These are phyloP conservation scores for Hsuehochloa calcarea DNA, from an alignment of 176 grass and related monocot species.

Conservation along the genomic window DNA sequence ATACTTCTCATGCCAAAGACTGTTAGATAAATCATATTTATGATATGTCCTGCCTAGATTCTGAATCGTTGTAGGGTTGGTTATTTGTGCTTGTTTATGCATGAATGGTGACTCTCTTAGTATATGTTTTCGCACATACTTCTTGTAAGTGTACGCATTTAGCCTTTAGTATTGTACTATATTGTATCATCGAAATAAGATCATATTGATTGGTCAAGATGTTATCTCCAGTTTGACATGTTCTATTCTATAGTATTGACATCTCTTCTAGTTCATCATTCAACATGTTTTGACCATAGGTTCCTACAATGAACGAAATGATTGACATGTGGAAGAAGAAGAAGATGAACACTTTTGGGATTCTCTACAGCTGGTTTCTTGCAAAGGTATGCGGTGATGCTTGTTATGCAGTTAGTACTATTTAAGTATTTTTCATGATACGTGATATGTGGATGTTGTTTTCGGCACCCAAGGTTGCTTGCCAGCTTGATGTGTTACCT, in stretches of 20 bases:
- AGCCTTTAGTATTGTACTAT: not conserved
- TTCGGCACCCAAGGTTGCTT: slow-evolving; percentile 64
- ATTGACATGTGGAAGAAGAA: slow-evolving; percentile 98
- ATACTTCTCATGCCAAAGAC: not conserved
- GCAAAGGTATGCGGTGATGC: slow-evolving; percentile 57
- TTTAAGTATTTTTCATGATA: slow-evolving; percentile 26
- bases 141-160: not conserved
- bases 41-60: not conserved
- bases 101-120: not conserved
- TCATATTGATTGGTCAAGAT: not conserved
- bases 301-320: slow-evolving; percentile 91
- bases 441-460: not conserved
- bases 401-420: slow-evolving; percentile 9
- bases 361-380: slow-evolving; percentile 97
- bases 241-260: not conserved
- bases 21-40: not conserved
- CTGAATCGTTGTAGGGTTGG: not conserved
- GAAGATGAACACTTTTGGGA: slow-evolving; percentile 89
- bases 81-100: not conserved
- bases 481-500: slow-evolving; percentile 83
- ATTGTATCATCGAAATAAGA: not conserved
- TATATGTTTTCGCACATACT: not conserved
- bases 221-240: not conserved
- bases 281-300: slow-evolving; percentile 41
- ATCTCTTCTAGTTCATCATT: not conserved